phyloP scores from a whole-genome alignment of 2,329 filamentous ascomycete genomes.

The Paraconiothyrium sp. region DNA sequence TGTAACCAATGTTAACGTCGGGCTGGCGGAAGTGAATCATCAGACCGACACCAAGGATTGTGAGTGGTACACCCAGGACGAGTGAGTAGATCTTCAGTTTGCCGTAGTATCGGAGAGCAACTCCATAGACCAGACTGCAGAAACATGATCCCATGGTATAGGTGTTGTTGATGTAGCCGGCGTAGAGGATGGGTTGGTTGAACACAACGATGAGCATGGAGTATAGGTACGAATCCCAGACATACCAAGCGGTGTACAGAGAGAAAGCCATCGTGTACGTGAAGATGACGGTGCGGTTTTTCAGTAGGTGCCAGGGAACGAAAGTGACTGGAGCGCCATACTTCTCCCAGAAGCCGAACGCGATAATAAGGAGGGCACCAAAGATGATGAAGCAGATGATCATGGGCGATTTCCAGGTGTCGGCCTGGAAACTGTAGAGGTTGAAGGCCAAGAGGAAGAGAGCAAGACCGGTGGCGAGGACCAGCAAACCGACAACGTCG shows the following conservation, averaged over 20 bases:
- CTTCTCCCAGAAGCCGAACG: conserved; percentile 54
- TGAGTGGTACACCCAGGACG: conserved; percentile 43
- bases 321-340: conserved; percentile 53
- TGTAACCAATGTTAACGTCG: conserved; percentile 44
- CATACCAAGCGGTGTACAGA: conserved; percentile 44
- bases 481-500: conserved; percentile 69
- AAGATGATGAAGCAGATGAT: conserved; percentile 56
- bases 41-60: conserved; percentile 46
- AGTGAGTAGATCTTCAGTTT: conserved; percentile 43
- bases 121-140: conserved; percentile 41
- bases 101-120: conserved; percentile 40
- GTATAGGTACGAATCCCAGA: conserved; percentile 55
- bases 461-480: conserved; percentile 68
- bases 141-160: conserved; percentile 51
- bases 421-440: conserved; percentile 53
- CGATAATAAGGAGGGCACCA: conserved; percentile 47
- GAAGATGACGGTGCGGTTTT: conserved; percentile 62
- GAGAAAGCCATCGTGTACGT: conserved; percentile 60
- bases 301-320: conserved; percentile 59
- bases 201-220: conserved; percentile 53
- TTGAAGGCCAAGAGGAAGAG: conserved; percentile 76
- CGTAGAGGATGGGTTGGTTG: conserved; percentile 42
- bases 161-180: conserved; percentile 53
- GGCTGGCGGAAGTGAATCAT: conserved; percentile 52
- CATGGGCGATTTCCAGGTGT: conserved; percentile 47